phyloP scores from a whole-genome alignment of 208 protist genomes.

The Strigomonas galati region DNA sequence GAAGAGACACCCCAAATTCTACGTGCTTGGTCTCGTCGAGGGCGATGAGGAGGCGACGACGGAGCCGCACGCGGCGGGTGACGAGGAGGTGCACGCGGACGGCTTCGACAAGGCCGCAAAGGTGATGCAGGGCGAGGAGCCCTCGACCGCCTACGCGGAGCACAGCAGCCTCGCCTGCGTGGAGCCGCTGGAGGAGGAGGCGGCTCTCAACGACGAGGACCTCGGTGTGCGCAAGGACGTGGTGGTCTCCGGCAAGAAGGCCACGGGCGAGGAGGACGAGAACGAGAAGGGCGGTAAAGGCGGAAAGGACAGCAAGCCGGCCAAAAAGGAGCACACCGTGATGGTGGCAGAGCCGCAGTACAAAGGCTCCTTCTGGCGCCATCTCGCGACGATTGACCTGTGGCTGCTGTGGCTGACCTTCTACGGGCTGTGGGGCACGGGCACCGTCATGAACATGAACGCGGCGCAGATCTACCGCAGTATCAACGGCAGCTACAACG shows the following conservation, averaged over 20 bases:
- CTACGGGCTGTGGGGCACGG: conserved; percentile 74
- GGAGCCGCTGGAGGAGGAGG: background rate
- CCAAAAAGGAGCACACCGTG: background rate
- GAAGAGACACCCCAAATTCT: conserved; percentile 36
- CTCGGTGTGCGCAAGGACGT: background rate
- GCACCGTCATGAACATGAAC: conserved; percentile 71
- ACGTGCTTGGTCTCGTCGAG: conserved; percentile 30
- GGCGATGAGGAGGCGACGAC: conserved; percentile 14
- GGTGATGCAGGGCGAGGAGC: too few species aligned
- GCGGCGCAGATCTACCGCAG: conserved; percentile 70
- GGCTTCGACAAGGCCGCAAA: conserved; percentile 6
- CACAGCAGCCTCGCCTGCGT: too few species aligned
- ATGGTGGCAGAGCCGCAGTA: conserved; percentile 54
- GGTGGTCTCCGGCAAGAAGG: background rate
- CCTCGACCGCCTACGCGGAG: too few species aligned
- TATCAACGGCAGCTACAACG: conserved; percentile 41
- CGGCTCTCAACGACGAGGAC: background rate
- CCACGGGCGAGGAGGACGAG: conserved; percentile 18
- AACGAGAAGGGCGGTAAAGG: background rate
- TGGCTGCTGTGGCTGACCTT: conserved; percentile 69
- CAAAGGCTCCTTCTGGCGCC: conserved; percentile 50
- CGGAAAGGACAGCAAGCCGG: background rate
- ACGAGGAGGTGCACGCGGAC: background rate
- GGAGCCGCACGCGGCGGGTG: background rate
- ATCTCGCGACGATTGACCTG: conserved; percentile 60